phyloP scores from a whole-genome alignment of 2,329 filamentous ascomycete genomes.

The Cytospora piceicola region DNA sequence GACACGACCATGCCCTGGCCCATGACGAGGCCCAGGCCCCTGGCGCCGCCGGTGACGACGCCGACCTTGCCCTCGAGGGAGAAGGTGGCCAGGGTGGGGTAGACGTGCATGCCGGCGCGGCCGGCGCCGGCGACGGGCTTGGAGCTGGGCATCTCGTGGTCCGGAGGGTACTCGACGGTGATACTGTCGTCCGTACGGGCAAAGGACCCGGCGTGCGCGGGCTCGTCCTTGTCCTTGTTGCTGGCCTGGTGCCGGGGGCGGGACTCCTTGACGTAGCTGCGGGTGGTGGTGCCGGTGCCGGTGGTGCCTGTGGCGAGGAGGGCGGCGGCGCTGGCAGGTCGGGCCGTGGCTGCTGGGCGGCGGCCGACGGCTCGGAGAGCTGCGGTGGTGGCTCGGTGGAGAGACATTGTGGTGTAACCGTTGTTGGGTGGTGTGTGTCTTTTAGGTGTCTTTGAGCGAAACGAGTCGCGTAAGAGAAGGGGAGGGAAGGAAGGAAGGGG shows the following conservation, averaged over 20 bases:
- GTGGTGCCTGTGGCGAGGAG: not conserved
- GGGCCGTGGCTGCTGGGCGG: not conserved
- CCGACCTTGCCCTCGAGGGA: constrained; percentile 83
- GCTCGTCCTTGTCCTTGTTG: constrained; percentile 37
- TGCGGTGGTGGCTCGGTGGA: constrained; percentile 17
- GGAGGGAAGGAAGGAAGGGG: not conserved
- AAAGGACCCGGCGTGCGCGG: constrained; percentile 60
- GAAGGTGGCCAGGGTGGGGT: constrained; percentile 83
- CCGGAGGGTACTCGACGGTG: constrained; percentile 76
- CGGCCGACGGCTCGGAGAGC: constrained; percentile 14
- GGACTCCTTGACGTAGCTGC: constrained; percentile 37
- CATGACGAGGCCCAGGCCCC: constrained; percentile 90
- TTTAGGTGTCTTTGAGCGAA: not conserved
- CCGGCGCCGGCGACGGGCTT: constrained; percentile 74
- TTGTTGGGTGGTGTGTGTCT: not conserved
- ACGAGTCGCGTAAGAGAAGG: not conserved
- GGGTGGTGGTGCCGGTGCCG: constrained; percentile 15
- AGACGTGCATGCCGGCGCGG: constrained; percentile 70
- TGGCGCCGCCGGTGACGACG: constrained; percentile 86
- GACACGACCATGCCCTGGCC: constrained; percentile 87
- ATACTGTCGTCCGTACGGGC: constrained; percentile 81
- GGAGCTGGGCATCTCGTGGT: constrained; percentile 72
- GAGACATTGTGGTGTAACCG: constrained; percentile 13
- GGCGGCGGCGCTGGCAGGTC: not conserved
- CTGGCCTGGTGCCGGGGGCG: constrained; percentile 33